Conservation (phyloP, 805 yeast genomes). For the Lipomyces orientalis region DNA sequence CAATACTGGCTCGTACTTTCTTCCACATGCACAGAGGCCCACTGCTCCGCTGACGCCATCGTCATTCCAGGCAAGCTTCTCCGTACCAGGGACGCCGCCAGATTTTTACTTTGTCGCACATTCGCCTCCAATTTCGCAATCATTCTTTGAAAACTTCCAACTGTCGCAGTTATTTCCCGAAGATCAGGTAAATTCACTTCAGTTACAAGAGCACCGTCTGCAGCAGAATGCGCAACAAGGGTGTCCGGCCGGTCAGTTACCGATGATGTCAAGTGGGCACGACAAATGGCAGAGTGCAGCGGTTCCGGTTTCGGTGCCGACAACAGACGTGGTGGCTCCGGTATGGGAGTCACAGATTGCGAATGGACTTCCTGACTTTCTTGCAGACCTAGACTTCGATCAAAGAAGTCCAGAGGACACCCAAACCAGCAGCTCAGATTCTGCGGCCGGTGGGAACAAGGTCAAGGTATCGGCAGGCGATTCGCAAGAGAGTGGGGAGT, state of each 20-base stretch:
- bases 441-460: background rate
- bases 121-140: conserved; percentile 40
- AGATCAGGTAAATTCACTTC: conserved; percentile 19
- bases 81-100: conserved; percentile 40
- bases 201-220: background rate
- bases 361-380: conserved; percentile 13
- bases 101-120: conserved; percentile 46
- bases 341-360: background rate
- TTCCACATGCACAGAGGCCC: conserved; percentile 5
- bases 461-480: conserved; percentile 5
- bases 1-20: conserved; percentile 3
- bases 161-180: conserved; percentile 63
- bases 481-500: conserved; percentile 1
- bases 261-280: background rate
- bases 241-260: background rate
- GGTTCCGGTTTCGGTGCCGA: background rate
- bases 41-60: conserved; percentile 24
- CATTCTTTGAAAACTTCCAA: conserved; percentile 58
- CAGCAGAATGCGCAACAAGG: background rate
- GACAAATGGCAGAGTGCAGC: background rate
- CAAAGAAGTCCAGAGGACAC: conserved; percentile 21
- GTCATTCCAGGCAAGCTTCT: conserved; percentile 26
- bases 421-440: background rate
- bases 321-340: no score
- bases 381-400: conserved; percentile 18